Evolutionary conservation across 371 early-diverging fungal genomes (phyloP), one percentile per base, ranked within the genome.

Genomic region (Rhizomucor pusillus): DNA sequence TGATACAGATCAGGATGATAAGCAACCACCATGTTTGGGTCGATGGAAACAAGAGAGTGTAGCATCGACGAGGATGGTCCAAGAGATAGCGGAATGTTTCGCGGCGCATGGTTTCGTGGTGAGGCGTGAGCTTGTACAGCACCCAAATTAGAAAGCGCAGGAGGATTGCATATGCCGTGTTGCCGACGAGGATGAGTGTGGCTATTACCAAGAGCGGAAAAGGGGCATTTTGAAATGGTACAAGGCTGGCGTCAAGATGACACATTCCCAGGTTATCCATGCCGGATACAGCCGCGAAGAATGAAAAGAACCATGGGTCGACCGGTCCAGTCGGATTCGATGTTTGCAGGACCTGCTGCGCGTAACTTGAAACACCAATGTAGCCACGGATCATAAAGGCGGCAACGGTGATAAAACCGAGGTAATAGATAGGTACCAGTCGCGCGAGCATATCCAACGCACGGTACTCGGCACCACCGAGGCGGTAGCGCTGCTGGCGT

Each of bases 391-490:
- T 47, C 2, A 65, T 20, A 25, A 77, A 70, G 2, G 62, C 63
- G 37, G 63, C 65, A 1, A 68, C 50, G 20, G 66, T 19, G 10
- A 67, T 41, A 22, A 64, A 61, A 29, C 68, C 67, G 9, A 74
- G 18, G 23, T 74, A 77, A 47, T 70, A 77, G 0, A 49, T 9
- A 11, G 75, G 71, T 12, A 77, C 73, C 13, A 77, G 43, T 0
- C 50, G 19, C 6, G 70, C 53, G 19, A 77, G 53, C 18, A 73
- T 61, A 7, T 72, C 73, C 22, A 77, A 50, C 1, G 78, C 73
- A 16, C 73, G 57, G 23, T 77, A 77, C 48, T 77, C 78, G 16
- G 70, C 68, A 13, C 78, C 78, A 25, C 78, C 78, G 49, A 77
- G 40, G 18, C 69, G 58, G 39, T 72, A 72, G 1, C 73, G 59